phyloP scores from a whole-genome alignment of 139 green algal genomes.

The Mesostigma viride region DNA sequence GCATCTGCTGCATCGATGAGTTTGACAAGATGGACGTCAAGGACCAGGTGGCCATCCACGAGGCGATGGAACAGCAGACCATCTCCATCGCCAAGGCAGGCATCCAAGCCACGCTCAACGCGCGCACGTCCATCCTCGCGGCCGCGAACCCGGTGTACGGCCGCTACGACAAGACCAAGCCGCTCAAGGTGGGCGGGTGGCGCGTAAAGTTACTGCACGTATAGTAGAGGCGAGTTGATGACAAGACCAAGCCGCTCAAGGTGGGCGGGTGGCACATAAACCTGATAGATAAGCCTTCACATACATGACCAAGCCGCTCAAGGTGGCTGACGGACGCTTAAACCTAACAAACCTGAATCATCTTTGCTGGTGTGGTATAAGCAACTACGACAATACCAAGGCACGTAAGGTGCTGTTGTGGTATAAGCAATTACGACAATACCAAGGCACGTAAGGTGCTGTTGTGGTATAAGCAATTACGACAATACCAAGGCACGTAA shows the following conservation, averaged over 20 bases:
- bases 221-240: slow-evolving; percentile 38
- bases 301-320: slow-evolving; percentile 76
- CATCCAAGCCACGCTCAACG: slow-evolving; percentile 95
- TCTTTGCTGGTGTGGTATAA: too few species aligned
- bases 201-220: background rate
- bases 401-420: too few species aligned
- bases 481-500: too few species aligned
- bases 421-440: too few species aligned
- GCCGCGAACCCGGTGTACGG: slow-evolving; percentile 89
- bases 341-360: background rate
- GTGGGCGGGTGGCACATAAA: background rate
- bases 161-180: slow-evolving; percentile 81
- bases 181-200: slow-evolving; percentile 45
- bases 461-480: too few species aligned
- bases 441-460: too few species aligned
- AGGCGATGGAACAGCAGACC: slow-evolving; percentile 99
- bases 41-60: slow-evolving; percentile 94
- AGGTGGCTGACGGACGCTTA: slow-evolving; percentile 13
- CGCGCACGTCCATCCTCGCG: slow-evolving; percentile 82
- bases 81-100: slow-evolving; percentile 98
- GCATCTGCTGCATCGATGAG: slow-evolving; percentile 98
- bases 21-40: slow-evolving; percentile 99
- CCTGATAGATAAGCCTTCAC: too few species aligned
- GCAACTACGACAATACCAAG: background rate
- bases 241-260: slow-evolving; percentile 75